These are phyloP conservation scores for Marasmius sp. DNA, from an alignment of 1,284 basidiomycete species.

Conservation along the genomic window DNA sequence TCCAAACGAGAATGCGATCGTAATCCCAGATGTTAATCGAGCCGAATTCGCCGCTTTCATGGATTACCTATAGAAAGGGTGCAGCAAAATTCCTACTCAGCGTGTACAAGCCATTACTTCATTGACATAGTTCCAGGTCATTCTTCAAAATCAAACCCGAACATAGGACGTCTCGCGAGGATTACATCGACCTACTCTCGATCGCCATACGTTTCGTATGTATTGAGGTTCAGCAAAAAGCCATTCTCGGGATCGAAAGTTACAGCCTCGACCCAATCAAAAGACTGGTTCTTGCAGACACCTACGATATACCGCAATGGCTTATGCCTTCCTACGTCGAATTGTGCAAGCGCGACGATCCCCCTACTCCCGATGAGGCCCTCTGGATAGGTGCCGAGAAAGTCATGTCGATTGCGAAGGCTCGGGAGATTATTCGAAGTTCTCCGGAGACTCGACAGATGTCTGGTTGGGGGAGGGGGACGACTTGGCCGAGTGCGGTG, in stretches of 20 bases:
- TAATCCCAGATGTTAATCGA: conserved; percentile 24
- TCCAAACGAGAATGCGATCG: conserved; percentile 29
- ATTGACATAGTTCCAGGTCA: not conserved
- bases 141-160: conserved; percentile 27
- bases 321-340: conserved; percentile 36
- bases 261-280: conserved; percentile 31
- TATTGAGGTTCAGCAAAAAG: conserved; percentile 28
- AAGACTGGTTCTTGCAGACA: conserved; percentile 34
- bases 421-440: conserved; percentile 19
- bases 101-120: too few relatives aligned
- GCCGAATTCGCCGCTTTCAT: conserved; percentile 33
- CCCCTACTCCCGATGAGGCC: conserved; percentile 35
- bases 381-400: conserved; percentile 30
- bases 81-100: conserved; percentile 1
- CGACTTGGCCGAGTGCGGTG: not conserved
- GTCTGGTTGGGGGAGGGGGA: not conserved
- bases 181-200: conserved; percentile 36
- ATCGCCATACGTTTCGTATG: conserved; percentile 33
- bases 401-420: conserved; percentile 24
- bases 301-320: conserved; percentile 37
- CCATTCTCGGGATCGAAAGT: conserved; percentile 30
- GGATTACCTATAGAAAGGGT: conserved; percentile 35
- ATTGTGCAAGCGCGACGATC: conserved; percentile 31
- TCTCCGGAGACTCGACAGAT: not conserved
- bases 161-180: conserved; percentile 20